A percentile compares a stretch with the other conserved stretches of the same genome.
Evolutionary conservation across 768 basidiomycete genomes (phyloP).

Genomic region (Rhodotorula sphaerocarpa): DNA sequence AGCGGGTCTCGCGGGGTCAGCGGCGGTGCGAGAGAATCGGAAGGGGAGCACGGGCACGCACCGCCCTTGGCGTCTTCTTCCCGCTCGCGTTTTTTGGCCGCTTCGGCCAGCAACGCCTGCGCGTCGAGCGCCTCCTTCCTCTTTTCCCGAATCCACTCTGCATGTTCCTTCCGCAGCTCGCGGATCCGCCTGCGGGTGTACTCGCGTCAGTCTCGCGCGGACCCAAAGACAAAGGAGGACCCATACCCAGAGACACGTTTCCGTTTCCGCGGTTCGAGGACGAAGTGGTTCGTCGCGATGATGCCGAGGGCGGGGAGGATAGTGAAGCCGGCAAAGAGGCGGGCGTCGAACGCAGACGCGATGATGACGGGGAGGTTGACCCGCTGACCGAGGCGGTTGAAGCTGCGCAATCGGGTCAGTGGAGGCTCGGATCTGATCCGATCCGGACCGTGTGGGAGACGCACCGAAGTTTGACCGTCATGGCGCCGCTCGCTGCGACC

Average conservation of each 20-base stretch:
- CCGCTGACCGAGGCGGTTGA: slow-evolving; percentile 45
- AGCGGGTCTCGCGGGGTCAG: slow-evolving; percentile 23
- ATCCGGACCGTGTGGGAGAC: too few species aligned
- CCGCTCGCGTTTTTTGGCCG: slow-evolving; percentile 57
- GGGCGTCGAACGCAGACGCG: slow-evolving; percentile 41
- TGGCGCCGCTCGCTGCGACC: slow-evolving; percentile 10
- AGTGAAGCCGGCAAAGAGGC: slow-evolving; percentile 40
- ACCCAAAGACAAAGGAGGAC: slow-evolving; percentile 26
- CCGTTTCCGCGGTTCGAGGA: slow-evolving; percentile 42
- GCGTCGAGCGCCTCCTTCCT: slow-evolving; percentile 60
- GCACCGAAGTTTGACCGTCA: slow-evolving; percentile 35
- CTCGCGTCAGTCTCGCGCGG: slow-evolving; percentile 30
- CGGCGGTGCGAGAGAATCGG: not conserved
- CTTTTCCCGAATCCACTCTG: slow-evolving; percentile 59
- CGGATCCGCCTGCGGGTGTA: slow-evolving; percentile 54
- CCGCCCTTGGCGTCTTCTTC: slow-evolving; percentile 63
- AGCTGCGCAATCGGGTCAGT: slow-evolving; percentile 27
- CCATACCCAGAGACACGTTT: slow-evolving; percentile 40
- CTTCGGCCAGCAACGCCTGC: slow-evolving; percentile 57
- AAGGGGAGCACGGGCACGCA: slow-evolving; percentile 39
- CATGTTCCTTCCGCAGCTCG: slow-evolving; percentile 55
- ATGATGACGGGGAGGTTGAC: slow-evolving; percentile 39
- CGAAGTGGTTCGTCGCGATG: slow-evolving; percentile 43
- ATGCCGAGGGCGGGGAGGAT: slow-evolving; percentile 43
- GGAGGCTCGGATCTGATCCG: too few species aligned